phyloP scores from a whole-genome alignment of 352 stramenopile species.

The Thalassiosira mediterranea region DNA sequence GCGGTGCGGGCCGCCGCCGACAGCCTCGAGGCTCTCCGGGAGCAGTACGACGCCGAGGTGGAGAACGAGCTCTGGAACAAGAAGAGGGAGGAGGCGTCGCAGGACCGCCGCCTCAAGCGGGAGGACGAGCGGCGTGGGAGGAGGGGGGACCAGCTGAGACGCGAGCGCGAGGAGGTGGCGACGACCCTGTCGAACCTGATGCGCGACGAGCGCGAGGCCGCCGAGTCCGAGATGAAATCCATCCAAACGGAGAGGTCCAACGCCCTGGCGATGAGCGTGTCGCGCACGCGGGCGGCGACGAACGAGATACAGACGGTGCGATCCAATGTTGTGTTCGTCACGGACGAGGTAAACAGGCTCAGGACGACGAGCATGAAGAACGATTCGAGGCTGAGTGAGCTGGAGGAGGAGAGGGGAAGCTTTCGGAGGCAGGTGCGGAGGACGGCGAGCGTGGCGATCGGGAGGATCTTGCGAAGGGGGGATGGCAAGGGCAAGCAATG shows the following conservation, averaged over 20 bases:
- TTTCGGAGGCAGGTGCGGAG: conserved; percentile 43
- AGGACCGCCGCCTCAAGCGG: conserved; percentile 10
- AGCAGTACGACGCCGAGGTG: conserved; percentile 40
- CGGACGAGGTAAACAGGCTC: conserved; percentile 25
- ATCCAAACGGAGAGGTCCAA: conserved; percentile 21
- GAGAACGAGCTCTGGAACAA: conserved; percentile 31
- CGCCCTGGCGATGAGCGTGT: conserved; percentile 16
- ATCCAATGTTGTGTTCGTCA: conserved; percentile 30
- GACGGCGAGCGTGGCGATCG: conserved; percentile 22
- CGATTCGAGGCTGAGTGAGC: conserved; percentile 7
- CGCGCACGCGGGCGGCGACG: conserved; percentile 17
- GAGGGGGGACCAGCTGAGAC: conserved; percentile 13
- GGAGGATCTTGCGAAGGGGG: too few relatives aligned
- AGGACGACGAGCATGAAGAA: conserved; percentile 19
- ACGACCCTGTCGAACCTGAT: conserved; percentile 21
- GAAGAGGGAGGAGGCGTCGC: conserved; percentile 5
- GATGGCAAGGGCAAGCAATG: too few relatives aligned
- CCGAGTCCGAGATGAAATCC: conserved; percentile 17
- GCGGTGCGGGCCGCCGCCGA: conserved; percentile 15
- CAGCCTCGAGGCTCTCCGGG: conserved; percentile 15
- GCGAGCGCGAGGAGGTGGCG: conserved; percentile 28
- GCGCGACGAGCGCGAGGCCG: conserved; percentile 23
- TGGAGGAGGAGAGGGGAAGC: conserved; percentile 44
- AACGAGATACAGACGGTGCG: conserved; percentile 34
- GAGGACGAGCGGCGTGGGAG: conserved; percentile 12